Evolutionary conservation across 768 basidiomycete genomes (phyloP).

Genomic region (Strobilomyces dryophilus): DNA sequence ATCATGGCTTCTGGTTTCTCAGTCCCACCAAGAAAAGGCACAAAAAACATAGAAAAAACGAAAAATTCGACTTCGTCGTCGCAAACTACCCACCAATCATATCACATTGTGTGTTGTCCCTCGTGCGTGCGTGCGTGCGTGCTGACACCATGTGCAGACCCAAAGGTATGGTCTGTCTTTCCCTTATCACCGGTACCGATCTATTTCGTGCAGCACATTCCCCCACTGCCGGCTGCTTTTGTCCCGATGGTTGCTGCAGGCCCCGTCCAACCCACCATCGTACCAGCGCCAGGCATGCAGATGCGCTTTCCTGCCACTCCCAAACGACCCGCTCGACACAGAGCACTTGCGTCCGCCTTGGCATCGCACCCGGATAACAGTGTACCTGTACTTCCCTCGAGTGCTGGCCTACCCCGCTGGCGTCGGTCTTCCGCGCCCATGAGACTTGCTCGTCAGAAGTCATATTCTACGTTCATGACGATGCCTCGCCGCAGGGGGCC

Average conservation of each 20-base stretch:
- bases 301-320: slow-evolving; percentile 11
- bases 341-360: neutral
- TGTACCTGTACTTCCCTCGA: no score
- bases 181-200: slow-evolving; percentile 29
- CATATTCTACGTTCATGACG: no score
- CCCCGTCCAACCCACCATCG: slow-evolving; percentile 10
- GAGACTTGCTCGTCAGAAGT: no score
- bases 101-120: slow-evolving; percentile 21
- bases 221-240: slow-evolving; percentile 22
- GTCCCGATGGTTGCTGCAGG: slow-evolving; percentile 17
- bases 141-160: slow-evolving; percentile 21
- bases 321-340: no score
- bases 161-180: slow-evolving; percentile 18
- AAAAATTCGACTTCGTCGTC: slow-evolving; percentile 16
- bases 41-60: slow-evolving; percentile 17
- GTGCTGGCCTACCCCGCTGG: no score
- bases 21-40: slow-evolving; percentile 4
- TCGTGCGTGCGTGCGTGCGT: neutral
- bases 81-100: slow-evolving; percentile 7
- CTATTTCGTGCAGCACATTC: slow-evolving; percentile 17
- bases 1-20: no score
- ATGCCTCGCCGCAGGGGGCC: no score
- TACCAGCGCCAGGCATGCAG: slow-evolving; percentile 7
- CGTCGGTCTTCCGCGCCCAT: no score
- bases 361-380: neutral